Base-by-base conservation (phyloP, 2,329 filamentous ascomycete species). In the Arthroderma sp. region DNA sequence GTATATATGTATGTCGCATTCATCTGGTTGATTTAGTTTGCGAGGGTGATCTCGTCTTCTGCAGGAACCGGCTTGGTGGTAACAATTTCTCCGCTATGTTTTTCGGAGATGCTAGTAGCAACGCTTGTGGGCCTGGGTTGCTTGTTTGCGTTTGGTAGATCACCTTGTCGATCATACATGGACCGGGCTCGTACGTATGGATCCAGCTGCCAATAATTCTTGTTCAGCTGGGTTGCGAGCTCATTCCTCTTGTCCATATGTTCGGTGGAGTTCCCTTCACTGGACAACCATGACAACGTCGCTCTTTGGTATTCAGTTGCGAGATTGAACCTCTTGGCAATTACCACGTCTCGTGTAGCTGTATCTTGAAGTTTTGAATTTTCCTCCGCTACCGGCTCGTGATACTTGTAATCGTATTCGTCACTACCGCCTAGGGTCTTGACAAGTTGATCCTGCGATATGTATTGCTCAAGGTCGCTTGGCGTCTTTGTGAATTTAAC, bases 181-280 rank as follows among this genome's bases (percentile, higher is more conserved):
- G 80, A 83, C 56, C 82, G 74, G 8, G 88, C 86, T 34, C 91
- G 73, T 29, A 96, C 61, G 61, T 89, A 94, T 0, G 86, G 86
- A 65, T 98, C 91, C 43, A 95, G 64, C 34, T 74, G 72, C 89
- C 91, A 98, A 67, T 96, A 98, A 54, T 84, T 84, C 40, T 74
- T 71, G 49, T 73, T 73, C 54, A 96, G 59, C 50, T 75, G 66
- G 42, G 71, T 71, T 2, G 83, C 80, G 29, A 91, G 56, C 2
- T 68, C 65, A 33, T 77, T 68, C 45, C 86, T 71, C 61, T 77
- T 74, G 40, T 68, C 65, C 58, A 77, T 74, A 42, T 76, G 59
- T 5, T 68, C 61, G 9, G n/a, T 53, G 36, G 63, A 59, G 40
- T 67, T 63, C 22, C 68, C 68, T 40, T 68, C 64, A 1, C 66